Evolutionary conservation across 495 filamentous ascomycete species (phyloP).

Genomic region (Astrothelium subdiscretum): DNA sequence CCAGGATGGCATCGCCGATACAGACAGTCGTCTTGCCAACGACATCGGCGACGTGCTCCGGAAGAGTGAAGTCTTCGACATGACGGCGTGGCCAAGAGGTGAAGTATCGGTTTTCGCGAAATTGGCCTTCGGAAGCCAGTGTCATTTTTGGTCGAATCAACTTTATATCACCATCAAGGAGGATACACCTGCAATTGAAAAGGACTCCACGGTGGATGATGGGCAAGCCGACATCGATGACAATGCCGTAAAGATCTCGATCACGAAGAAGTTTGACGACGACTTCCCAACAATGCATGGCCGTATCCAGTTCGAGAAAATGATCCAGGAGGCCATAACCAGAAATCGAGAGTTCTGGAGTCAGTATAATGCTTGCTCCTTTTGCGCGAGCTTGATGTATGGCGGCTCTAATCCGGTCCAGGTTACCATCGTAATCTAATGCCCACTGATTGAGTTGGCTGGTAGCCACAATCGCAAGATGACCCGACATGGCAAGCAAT

Average conservation of each 20-base stretch:
- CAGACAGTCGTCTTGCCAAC: slow-evolving; percentile 51
- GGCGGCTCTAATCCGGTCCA: slow-evolving; percentile 60
- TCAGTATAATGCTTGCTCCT: slow-evolving; percentile 61
- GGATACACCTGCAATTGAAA: slow-evolving; percentile 67
- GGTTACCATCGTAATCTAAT: slow-evolving; percentile 71
- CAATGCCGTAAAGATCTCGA: slow-evolving; percentile 56
- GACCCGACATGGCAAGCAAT: slow-evolving; percentile 12
- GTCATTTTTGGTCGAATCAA: slow-evolving; percentile 75
- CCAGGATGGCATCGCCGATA: slow-evolving; percentile 69
- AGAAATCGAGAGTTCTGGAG: slow-evolving; percentile 60
- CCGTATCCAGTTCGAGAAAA: slow-evolving; percentile 46
- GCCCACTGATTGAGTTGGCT: slow-evolving; percentile 40
- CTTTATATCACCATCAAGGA: slow-evolving; percentile 30
- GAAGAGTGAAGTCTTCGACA: slow-evolving; percentile 63
- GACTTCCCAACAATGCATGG: slow-evolving; percentile 50
- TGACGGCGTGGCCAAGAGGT: slow-evolving; percentile 51
- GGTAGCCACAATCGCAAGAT: slow-evolving; percentile 38
- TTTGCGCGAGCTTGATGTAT: slow-evolving; percentile 59
- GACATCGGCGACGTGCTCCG: slow-evolving; percentile 48
- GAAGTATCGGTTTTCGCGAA: slow-evolving; percentile 59
- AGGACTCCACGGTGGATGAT: slow-evolving; percentile 53
- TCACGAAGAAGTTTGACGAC: slow-evolving; percentile 53
- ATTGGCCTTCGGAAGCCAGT: slow-evolving; percentile 71
- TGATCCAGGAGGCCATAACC: slow-evolving; percentile 69
- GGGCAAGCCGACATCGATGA: slow-evolving; percentile 45